Evolutionary conservation across 2,329 filamentous ascomycete genomes (phyloP), one percentile per base, ranked within the genome.

Genomic region (Fusarium nurragi): DNA sequence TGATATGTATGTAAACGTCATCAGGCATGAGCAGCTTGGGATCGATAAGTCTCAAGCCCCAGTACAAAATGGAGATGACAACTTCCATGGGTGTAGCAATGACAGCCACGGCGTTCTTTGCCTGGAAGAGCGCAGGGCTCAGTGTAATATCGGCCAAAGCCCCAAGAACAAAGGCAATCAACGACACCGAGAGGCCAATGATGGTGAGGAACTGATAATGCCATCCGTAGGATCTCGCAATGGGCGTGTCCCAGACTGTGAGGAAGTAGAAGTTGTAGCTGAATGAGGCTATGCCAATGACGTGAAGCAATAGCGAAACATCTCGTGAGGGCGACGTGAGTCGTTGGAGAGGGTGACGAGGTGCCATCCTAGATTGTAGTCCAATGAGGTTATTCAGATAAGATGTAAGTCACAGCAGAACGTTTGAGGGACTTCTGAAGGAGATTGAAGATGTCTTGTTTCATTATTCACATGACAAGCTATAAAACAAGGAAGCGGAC

Each of bases 141-240:
- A 86, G 74, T 0, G 86, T 86, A 10, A 92, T 68, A 74, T 93
- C 90, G 50, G 90, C 88, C 32, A 89, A 73, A 6, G 90, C 77
- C 5, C 85, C 91, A 23, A 85, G 76, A 46, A 76, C 67, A 74
- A 92, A 92, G 47, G 87, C 89, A 41, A 82, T 67, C 12, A 86
- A 81, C 1, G 89, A 83, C 22, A 90, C 78, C 2, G 82, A 79
- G 39, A 93, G 83, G 23, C 89, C 90, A 56, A 93, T 84, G 72
- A 92, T 92, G 65, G 90, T 93, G 28, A 93, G 82, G 71, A 90
- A 92, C 74, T 91, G 88, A 63, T 88, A 85, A 71, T 90, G 84
- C 77, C 89, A 84, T 55, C 90, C 90, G 69, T 89, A 91, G 2
- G 86, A 82, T 1, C 81, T 77, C 47, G 84, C 83, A 40, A 88